Percentiles rank a stretch among this genome's conserved stretches.
Conservation (phyloP, 2,329 filamentous ascomycete species). For the Tolypocladium nubicola region DNA sequence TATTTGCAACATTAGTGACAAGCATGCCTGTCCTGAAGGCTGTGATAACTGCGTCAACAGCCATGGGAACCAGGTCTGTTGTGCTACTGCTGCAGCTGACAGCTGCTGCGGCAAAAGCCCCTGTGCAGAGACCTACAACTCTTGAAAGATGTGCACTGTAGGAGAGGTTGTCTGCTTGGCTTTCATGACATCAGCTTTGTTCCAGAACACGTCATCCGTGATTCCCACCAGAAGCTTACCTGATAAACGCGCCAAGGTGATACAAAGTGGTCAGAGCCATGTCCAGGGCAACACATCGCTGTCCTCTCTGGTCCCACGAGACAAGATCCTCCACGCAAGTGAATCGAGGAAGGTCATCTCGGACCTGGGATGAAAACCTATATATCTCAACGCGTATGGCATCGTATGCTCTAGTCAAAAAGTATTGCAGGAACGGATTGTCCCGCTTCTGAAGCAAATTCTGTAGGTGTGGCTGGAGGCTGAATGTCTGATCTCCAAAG, state of each 20-base stretch:
- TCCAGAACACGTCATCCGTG: not conserved
- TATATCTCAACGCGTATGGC: slow-evolving; percentile 3
- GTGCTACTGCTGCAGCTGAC: slow-evolving; percentile 2
- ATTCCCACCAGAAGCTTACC: not conserved
- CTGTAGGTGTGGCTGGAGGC: not conserved
- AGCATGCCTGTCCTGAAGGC: slow-evolving; percentile 3
- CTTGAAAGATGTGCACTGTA: not conserved
- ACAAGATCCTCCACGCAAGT: slow-evolving; percentile 3
- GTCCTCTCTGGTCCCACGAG: slow-evolving; percentile 1
- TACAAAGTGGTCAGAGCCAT: slow-evolving; percentile 4
- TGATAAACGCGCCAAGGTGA: slow-evolving; percentile 3
- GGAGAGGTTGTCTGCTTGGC: not conserved
- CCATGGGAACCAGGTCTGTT: slow-evolving; percentile 1
- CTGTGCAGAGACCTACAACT: slow-evolving; percentile 3
- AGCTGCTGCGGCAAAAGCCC: slow-evolving; percentile 2
- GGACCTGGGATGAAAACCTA: not conserved
- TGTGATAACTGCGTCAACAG: slow-evolving; percentile 3
- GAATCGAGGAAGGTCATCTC: slow-evolving; percentile 3
- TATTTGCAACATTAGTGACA: not conserved
- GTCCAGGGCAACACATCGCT: slow-evolving; percentile 2
- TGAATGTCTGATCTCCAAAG: slow-evolving; percentile 5
- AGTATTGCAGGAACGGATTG: slow-evolving; percentile 2
- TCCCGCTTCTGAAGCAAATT: not conserved
- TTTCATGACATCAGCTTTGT: not conserved
- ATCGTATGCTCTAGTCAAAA: slow-evolving; percentile 2